These are phyloP conservation scores for Amauroascus niger DNA, from an alignment of 2,329 filamentous ascomycete genomes.

Conservation along the genomic window DNA sequence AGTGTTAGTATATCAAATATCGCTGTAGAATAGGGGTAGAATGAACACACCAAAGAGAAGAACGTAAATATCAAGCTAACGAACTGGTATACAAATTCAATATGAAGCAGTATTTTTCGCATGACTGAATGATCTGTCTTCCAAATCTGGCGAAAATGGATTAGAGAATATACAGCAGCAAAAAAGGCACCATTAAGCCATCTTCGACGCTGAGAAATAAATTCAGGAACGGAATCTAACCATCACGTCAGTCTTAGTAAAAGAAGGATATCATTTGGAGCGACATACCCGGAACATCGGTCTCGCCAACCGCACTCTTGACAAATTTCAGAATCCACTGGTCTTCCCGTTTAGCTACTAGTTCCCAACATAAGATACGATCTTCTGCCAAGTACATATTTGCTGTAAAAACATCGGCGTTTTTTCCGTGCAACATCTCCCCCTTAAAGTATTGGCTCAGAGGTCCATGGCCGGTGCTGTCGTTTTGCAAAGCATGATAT, in stretches of 20 bases:
- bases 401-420: conserved; percentile 93
- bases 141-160: conserved; percentile 92
- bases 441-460: conserved; percentile 99
- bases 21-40: not conserved
- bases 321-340: conserved; percentile 98
- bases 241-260: not conserved
- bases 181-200: conserved; percentile 99
- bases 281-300: conserved; percentile 75
- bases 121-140: conserved; percentile 78
- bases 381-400: conserved; percentile 99
- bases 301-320: conserved; percentile 91
- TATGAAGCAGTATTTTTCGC: conserved; percentile 82
- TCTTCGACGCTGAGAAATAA: conserved; percentile 88
- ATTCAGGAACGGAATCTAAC: conserved; percentile 84
- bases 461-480: conserved; percentile 87
- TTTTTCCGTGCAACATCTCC: conserved; percentile 88
- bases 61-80: conserved; percentile 90
- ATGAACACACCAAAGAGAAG: conserved; percentile 61
- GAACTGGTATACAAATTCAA: conserved; percentile 94
- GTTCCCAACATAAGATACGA: conserved; percentile 95
- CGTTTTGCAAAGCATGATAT: conserved; percentile 92
- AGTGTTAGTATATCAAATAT: conserved; percentile 16
- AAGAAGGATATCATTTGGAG: not conserved
- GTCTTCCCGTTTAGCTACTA: conserved; percentile 89
- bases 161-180: conserved; percentile 90